Percentiles rank a stretch among this genome's conserved stretches.
phyloP scores from a whole-genome alignment of 2,329 filamentous ascomycete genomes.

The Arthrobotrys musiformis region DNA sequence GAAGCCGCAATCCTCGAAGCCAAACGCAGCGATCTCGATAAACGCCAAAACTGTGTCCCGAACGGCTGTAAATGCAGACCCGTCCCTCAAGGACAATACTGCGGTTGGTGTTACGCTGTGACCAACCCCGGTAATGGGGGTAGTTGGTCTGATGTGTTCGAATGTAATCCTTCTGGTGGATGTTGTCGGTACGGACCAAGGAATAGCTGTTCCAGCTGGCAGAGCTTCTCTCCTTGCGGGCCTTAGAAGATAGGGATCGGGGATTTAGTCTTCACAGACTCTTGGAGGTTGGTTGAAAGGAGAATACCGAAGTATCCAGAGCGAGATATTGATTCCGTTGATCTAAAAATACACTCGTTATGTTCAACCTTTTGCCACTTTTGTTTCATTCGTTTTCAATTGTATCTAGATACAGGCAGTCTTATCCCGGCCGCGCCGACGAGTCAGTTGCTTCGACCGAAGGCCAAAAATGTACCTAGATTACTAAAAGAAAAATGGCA shows the following conservation, averaged over 20 bases:
- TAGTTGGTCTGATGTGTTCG: slow-evolving; percentile 30
- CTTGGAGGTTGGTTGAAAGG: too few relatives aligned
- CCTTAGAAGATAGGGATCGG: neutral
- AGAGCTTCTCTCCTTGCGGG: slow-evolving; percentile 32
- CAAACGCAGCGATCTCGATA: slow-evolving; percentile 3
- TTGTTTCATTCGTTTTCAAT: neutral
- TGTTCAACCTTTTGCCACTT: neutral
- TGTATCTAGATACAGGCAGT: neutral
- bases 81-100: slow-evolving; percentile 13
- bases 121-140: slow-evolving; percentile 5
- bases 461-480: neutral
- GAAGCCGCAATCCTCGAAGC: neutral
- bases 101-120: slow-evolving; percentile 26
- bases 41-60: slow-evolving; percentile 7
- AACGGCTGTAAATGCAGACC: slow-evolving; percentile 18
- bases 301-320: too few relatives aligned
- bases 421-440: neutral
- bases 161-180: slow-evolving; percentile 9
- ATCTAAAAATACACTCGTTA: too few relatives aligned
- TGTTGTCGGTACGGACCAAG: slow-evolving; percentile 32
- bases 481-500: neutral
- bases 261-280: too few relatives aligned
- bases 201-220: neutral
- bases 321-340: too few relatives aligned
- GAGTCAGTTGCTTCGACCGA: neutral